Base-by-base conservation (phyloP, 2,329 filamentous ascomycete species). In the Trichoderma sp. region DNA sequence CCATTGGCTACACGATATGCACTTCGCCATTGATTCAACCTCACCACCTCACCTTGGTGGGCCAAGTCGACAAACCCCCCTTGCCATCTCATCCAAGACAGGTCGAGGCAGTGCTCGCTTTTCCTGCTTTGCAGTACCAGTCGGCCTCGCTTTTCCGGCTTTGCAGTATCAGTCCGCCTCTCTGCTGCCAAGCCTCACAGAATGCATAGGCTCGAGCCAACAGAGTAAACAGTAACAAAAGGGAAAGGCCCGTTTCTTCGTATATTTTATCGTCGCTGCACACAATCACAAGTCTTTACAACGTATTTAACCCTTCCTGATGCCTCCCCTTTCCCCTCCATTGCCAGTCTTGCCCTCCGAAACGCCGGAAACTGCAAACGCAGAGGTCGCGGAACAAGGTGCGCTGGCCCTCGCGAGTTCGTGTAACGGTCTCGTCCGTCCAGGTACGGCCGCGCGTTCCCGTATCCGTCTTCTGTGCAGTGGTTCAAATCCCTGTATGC, bases 311-410 rank as follows among this genome's bases (percentile, higher is more conserved):
- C 30, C 60, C 58, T 45, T 34, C 47, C 47, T 52, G 21, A 47
- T 52, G 34, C 52, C 15, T 15, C 50, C 47, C 50, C 60, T 21
- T 45, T 26, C 61, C 65, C 30, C 57, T 41, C 51, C 48, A 34
- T 58, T 52, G 48, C 61, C 52, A 56, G 52, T 55, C 65, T 63
- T 71, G 71, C 72, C 72, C 69, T 72, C 72, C 72, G 60, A 72
- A 75, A 74, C 74, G 72, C 74, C 74, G 67, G 68, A 64, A 65
- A 65, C 63, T 65, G 55, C 54, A 59, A 52, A 55, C 56, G 44
- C 43, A 63, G 43, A 44, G 41, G 52, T 44, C 59, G 10, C 59
- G 41, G 59, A 62, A 62, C 50, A 55, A 19, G 34, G 59, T 55
- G 59, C 59, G 50, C 59, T 55, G 41, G 50, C 41, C 41, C 41